Evolutionary conservation across 768 basidiomycete species (phyloP), one percentile per base, ranked within the genome.

Genomic region (Phlegmacium glaucopus): DNA sequence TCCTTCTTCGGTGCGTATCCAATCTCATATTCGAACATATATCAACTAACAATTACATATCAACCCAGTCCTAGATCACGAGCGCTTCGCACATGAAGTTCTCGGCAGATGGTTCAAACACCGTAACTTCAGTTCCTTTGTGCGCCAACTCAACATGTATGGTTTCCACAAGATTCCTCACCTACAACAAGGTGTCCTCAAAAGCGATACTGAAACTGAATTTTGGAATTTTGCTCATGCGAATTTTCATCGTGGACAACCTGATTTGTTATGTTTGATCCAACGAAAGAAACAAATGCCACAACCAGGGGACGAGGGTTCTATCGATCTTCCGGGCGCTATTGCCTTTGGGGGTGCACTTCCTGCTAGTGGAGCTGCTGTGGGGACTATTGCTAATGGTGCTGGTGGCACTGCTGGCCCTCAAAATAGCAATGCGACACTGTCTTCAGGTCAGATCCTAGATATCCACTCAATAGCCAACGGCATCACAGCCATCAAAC

Each of bases 71-170:
- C 82, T 91, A 30, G 90, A 95, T 65, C 88, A 90, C 57, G 92
- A 95, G 63, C 83, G 84, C 25, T 90, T 98, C 62, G 88, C 91
- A 2, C 81, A 82, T 32, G 88, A 95, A 65, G 81, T 96, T 27
- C 80, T 98, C 6, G 91, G 91, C 3, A 80, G 84, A 36, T 98
- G 88, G 84, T 99, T 97, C 82, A 99, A 99, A 65, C 96, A 98
- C 70, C 84, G 87, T 51, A 96, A 95, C 64, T 98, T 96, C 68
- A 80, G 82, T 48, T 89, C 87, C 28, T 96, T 96, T 57, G 92
- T 94, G 13, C 79, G 92, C 11, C 92, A 96, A 62, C 76, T 94
- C 55, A 96, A 94, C 75, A 94, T 94, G 89, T 96, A 94, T 66
- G 90, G 90, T 45, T 93, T 94, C 65, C 89, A 90, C 77, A 89